Evolutionary conservation across 352 stramenopile genomes (phyloP).

Genomic region (Peronospora destructor): DNA sequence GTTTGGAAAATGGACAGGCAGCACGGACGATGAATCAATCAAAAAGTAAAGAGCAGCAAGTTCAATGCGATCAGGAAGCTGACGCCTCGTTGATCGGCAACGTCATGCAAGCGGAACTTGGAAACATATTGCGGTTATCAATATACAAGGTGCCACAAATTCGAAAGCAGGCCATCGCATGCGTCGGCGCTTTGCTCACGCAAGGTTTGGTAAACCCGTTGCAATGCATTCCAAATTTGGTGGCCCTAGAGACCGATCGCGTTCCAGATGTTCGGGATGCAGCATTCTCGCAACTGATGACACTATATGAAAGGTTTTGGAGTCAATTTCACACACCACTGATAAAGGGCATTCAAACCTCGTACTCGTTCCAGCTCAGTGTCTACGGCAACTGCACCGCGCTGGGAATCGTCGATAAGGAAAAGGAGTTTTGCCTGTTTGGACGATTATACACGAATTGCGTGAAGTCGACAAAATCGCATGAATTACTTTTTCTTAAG

Average conservation of each 20-base stretch:
- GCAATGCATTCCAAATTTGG: constrained; percentile 68
- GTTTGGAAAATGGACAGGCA: constrained; percentile 45
- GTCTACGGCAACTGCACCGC: constrained; percentile 46
- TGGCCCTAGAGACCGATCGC: constrained; percentile 76
- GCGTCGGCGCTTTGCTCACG: constrained; percentile 55
- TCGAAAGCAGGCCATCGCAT: constrained; percentile 60
- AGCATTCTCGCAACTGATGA: constrained; percentile 57
- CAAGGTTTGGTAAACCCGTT: constrained; percentile 76
- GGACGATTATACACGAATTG: constrained; percentile 64
- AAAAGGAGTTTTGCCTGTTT: constrained; percentile 65
- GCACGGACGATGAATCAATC: constrained; percentile 37
- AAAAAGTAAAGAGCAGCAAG: constrained; percentile 66
- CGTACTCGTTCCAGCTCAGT: constrained; percentile 60
- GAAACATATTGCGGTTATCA: constrained; percentile 49
- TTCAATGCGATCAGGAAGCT: constrained; percentile 82
- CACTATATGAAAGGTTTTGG: constrained; percentile 53
- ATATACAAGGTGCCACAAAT: constrained; percentile 53
- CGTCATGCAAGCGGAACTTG: constrained; percentile 80
- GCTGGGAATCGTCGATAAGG: constrained; percentile 55
- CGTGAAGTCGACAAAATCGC: constrained; percentile 35
- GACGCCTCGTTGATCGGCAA: constrained; percentile 80
- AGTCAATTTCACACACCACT: constrained; percentile 43
- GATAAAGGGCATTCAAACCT: constrained; percentile 55
- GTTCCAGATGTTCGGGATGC: constrained; percentile 54
- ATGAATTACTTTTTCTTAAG: constrained; percentile 57